Percentiles rank a stretch among this genome's conserved stretches.
These are phyloP conservation scores for Amanita phalloides DNA, from an alignment of 768 basidiomycete genomes.

Conservation along the genomic window DNA sequence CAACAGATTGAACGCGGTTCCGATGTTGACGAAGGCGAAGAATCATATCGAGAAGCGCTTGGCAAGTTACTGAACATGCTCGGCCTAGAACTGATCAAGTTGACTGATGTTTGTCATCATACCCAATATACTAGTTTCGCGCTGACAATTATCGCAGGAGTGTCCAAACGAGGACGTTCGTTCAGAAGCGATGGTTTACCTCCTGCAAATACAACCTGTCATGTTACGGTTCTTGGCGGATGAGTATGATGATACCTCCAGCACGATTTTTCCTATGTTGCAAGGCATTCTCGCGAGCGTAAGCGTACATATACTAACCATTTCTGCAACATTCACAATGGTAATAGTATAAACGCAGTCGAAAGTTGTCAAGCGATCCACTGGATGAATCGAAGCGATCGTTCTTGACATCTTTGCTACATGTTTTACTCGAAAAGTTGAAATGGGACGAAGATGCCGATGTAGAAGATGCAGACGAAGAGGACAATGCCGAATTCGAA, in stretches of 20 bases:
- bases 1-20: conserved; percentile 58
- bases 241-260: conserved; percentile 80
- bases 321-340: conserved; percentile 1
- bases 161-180: conserved; percentile 46
- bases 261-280: conserved; percentile 75
- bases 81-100: conserved; percentile 74
- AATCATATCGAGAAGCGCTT: conserved; percentile 81
- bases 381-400: conserved; percentile 56
- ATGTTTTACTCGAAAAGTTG: conserved; percentile 77
- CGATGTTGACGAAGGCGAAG: conserved; percentile 77
- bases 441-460: conserved; percentile 82
- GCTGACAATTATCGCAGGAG: conserved; percentile 32
- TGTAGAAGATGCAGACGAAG: conserved; percentile 79
- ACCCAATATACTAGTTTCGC: neutral
- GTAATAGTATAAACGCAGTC: conserved; percentile 67
- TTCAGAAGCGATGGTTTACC: conserved; percentile 50
- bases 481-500: conserved; percentile 76
- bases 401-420: conserved; percentile 70
- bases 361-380: conserved; percentile 49
- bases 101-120: conserved; percentile 55
- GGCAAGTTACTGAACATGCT: conserved; percentile 75
- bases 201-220: conserved; percentile 64
- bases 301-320: conserved; percentile 18
- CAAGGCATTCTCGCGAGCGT: conserved; percentile 66
- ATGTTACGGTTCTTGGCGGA: conserved; percentile 87